Conservation (phyloP, 129 eudicot genomes). For the Deinandra increscens region DNA sequence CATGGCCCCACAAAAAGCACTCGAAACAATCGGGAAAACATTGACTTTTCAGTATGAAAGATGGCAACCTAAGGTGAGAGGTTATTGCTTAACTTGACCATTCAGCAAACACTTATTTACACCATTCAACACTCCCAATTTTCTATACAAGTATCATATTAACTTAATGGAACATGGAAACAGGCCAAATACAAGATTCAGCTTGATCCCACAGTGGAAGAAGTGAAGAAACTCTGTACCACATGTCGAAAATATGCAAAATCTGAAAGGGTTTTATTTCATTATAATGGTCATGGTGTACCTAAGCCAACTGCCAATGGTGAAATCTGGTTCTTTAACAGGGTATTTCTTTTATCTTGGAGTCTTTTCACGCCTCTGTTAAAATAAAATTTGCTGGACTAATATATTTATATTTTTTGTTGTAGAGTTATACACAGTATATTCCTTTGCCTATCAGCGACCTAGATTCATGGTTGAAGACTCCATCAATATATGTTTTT, state of each 20-base stretch:
- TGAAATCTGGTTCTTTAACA: constrained; percentile 96
- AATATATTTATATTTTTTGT: constrained; percentile 14
- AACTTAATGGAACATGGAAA: constrained; percentile 16
- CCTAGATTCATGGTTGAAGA: constrained; percentile 89
- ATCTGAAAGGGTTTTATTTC: constrained; percentile 91
- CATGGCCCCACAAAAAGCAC: constrained; percentile 93
- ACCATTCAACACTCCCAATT: constrained; percentile 5
- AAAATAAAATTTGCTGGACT: background rate
- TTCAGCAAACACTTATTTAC: constrained; percentile 8
- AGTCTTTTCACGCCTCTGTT: background rate
- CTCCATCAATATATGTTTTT: constrained; percentile 96
- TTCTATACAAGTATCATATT: background rate
- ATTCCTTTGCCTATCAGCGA: constrained; percentile 88
- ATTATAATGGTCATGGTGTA: constrained; percentile 97
- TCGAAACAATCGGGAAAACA: constrained; percentile 83
- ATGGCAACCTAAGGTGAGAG: constrained; percentile 94
- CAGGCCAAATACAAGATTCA: constrained; percentile 91
- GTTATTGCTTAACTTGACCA: constrained; percentile 13
- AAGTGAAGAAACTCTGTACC: constrained; percentile 91
- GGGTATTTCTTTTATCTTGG: constrained; percentile 35
- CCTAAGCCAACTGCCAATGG: constrained; percentile 96
- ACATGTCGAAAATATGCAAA: constrained; percentile 92
- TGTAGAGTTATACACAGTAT: constrained; percentile 95
- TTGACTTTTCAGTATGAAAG: constrained; percentile 86
- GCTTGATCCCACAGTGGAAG: constrained; percentile 92